These are phyloP conservation scores for Thymus mandschuricus DNA, from an alignment of 257 asterid genomes.

Conservation along the genomic window DNA sequence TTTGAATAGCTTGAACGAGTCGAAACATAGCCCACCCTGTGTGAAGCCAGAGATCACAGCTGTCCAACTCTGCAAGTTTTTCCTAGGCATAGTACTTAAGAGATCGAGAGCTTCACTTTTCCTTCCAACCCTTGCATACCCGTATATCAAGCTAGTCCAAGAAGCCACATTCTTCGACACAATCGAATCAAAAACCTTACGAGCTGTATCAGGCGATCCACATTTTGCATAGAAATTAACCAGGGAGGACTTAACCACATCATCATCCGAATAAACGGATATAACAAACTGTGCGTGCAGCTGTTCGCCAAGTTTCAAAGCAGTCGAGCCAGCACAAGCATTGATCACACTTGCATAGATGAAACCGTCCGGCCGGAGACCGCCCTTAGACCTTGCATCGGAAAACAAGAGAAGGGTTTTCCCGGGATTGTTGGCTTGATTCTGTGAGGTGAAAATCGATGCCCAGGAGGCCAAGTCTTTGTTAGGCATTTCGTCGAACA, in stretches of 20 bases:
- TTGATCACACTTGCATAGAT: constrained; percentile 59
- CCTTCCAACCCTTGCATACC: constrained; percentile 69
- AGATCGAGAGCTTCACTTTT: constrained; percentile 56
- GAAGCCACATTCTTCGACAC: constrained; percentile 54
- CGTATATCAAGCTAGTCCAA: constrained; percentile 72
- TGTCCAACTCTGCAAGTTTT: constrained; percentile 57
- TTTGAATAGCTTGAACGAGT: constrained; percentile 53
- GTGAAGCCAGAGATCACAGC: constrained; percentile 74
- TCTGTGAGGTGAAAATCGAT: constrained; percentile 69
- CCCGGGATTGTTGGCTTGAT: constrained; percentile 50
- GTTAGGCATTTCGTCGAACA: constrained; percentile 77
- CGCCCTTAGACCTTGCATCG: constrained; percentile 37
- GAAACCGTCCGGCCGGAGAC: constrained; percentile 66
- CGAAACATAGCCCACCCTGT: constrained; percentile 58
- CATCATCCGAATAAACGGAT: constrained; percentile 54
- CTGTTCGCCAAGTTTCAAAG: constrained; percentile 57
- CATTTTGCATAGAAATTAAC: constrained; percentile 81
- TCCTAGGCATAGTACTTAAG: constrained; percentile 44
- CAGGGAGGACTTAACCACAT: constrained; percentile 76
- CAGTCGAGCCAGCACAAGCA: constrained; percentile 63
- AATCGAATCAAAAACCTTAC: constrained; percentile 56
- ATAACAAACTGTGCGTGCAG: constrained; percentile 65
- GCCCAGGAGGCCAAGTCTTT: constrained; percentile 86
- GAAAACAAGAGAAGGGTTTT: constrained; percentile 48
- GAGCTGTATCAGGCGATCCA: constrained; percentile 57